Base-by-base conservation (phyloP, 2,329 filamentous ascomycete species). In the Madurella mycetomatis region DNA sequence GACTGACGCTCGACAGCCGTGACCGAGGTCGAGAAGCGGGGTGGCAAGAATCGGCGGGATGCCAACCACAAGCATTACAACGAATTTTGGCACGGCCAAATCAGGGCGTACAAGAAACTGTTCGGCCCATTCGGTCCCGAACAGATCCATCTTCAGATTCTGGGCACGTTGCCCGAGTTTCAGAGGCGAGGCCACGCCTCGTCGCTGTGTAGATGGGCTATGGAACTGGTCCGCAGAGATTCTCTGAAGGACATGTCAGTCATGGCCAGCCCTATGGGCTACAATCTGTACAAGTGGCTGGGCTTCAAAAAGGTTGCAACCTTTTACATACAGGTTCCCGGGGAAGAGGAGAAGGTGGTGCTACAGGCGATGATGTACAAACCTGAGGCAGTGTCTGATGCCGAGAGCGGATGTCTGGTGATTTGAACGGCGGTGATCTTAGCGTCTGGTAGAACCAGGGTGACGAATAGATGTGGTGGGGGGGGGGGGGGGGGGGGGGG, bases 221-320 rank as follows among this genome's bases (percentile, higher is more conserved):
- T 63, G 58, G 57, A 60, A 1, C 37, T 56, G 9, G 54, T 58
- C 31, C 45, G 48, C 12, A 49, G 39, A 30, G 59, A 62, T 31
- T 17, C 17, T 5, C 53, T 63, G 13, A 52, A 55, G 11, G 50
- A 60, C 32, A 57, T 63, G 37, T 60, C 61, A 0, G 61, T 62
- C 37, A 62, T 62, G 60, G 61, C 61, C 34, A 63, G 60, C 40
- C 61, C 61, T 16, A 62, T 63, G 61, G 61, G 61, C 31, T 48
- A 57, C 32, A 51, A 49, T 18, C 55, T 63, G 2, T 63, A 63
- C 47, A 56, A 18, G 12, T 53, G 49, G 46, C 25, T 63, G 11
- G 54, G 57, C 0, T 63, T 62, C 15, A 48, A 50, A 4, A 40
- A 5, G 9, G 48, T 59, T 4, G 58, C 31, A 2, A 44, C 51